Evolutionary conservation across 768 basidiomycete species (phyloP).

Genomic region (Pleurotus giganteus): DNA sequence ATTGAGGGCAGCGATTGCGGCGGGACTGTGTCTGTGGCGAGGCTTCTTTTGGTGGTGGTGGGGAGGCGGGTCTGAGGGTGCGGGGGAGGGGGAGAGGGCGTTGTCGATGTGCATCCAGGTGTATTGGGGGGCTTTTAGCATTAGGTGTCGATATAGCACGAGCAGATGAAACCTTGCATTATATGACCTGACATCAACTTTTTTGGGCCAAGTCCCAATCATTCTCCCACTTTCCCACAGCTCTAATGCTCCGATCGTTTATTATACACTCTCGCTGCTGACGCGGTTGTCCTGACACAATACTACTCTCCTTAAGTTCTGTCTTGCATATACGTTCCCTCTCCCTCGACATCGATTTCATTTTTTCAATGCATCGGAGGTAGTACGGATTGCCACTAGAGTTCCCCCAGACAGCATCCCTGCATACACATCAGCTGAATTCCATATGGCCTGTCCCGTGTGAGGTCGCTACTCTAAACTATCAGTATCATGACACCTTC

Average conservation of each 20-base stretch:
- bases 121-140: slow-evolving; percentile 1
- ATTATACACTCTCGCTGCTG: neutral
- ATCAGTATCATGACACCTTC: neutral
- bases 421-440: neutral
- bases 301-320: neutral
- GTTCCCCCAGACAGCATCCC: neutral
- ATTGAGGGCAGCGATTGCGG: slow-evolving; percentile 74
- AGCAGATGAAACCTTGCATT: slow-evolving; percentile 5
- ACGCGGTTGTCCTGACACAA: no score
- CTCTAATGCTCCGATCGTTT: slow-evolving; percentile 10
- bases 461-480: neutral
- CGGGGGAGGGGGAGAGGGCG: no score
- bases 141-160: no score
- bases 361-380: no score
- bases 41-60: slow-evolving; percentile 67
- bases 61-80: slow-evolving; percentile 25
- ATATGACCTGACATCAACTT: slow-evolving; percentile 9
- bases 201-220: slow-evolving; percentile 7
- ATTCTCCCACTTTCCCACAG: slow-evolving; percentile 8
- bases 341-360: no score
- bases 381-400: no score
- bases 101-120: neutral
- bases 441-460: slow-evolving; percentile 2
- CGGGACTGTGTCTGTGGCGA: slow-evolving; percentile 71
- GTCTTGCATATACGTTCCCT: no score